Conservation (phyloP, 208 protist genomes). For the Leishmania tropica region DNA sequence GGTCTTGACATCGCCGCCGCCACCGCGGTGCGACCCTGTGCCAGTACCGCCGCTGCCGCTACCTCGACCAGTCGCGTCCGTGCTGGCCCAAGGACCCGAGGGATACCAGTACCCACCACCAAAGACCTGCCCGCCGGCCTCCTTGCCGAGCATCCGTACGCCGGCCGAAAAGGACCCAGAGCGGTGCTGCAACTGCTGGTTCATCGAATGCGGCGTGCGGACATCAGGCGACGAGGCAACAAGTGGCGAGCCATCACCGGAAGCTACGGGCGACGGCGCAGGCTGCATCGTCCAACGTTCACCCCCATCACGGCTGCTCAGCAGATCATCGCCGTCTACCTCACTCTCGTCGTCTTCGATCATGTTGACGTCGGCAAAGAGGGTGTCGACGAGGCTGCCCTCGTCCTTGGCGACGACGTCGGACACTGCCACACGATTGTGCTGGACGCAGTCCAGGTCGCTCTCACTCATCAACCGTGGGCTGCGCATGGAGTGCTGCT, state of each 20-base stretch:
- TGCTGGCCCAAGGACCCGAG: background rate
- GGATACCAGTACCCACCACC: constrained; percentile 41
- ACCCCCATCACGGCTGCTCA: constrained; percentile 1
- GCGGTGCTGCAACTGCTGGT: background rate
- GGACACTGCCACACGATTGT: constrained; percentile 59
- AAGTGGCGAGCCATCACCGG: background rate
- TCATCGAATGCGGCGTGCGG: background rate
- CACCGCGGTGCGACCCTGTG: constrained; percentile 1
- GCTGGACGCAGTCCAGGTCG: constrained; percentile 43
- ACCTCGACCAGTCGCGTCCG: background rate
- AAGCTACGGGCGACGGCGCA: background rate
- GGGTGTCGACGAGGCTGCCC: constrained; percentile 40
- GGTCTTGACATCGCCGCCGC: background rate
- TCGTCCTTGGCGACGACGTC: constrained; percentile 51
- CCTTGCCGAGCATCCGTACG: background rate
- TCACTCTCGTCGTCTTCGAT: constrained; percentile 44
- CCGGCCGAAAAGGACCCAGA: background rate
- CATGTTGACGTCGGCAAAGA: constrained; percentile 42
- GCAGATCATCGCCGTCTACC: constrained; percentile 24
- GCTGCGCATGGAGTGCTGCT: constrained; percentile 2
- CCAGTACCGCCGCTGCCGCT: background rate
- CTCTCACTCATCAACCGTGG: constrained; percentile 16
- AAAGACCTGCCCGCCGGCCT: constrained; percentile 11
- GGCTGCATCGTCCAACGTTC: constrained; percentile 1
- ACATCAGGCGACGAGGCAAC: background rate